Percentiles rank a stretch among this genome's conserved stretches.
Conservation (phyloP, 2,329 filamentous ascomycete species). For the Cladosporium halotolerans region DNA sequence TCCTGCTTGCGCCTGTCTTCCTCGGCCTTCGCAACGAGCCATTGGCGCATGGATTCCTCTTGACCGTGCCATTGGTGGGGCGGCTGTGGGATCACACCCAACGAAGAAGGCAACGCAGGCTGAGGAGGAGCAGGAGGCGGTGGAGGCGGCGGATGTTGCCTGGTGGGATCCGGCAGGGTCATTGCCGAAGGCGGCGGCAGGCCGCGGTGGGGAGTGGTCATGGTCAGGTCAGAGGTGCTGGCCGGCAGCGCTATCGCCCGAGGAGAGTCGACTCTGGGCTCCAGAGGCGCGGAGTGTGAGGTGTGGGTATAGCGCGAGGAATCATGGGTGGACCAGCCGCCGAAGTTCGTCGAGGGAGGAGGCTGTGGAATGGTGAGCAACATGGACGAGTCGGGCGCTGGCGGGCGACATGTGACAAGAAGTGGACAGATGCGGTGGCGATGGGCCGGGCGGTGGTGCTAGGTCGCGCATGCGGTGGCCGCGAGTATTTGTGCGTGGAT, state of each 20-base stretch:
- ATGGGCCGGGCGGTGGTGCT: slow-evolving; percentile 11
- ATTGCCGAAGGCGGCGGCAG: slow-evolving; percentile 49
- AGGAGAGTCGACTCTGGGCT: slow-evolving; percentile 34
- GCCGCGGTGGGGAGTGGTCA: slow-evolving; percentile 48
- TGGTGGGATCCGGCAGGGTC: slow-evolving; percentile 44
- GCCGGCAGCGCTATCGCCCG: slow-evolving; percentile 34
- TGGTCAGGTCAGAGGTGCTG: slow-evolving; percentile 33
- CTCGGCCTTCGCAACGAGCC: slow-evolving; percentile 45
- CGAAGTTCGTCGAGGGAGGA: slow-evolving; percentile 39
- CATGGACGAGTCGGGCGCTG: slow-evolving; percentile 29
- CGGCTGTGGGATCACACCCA: slow-evolving; percentile 31
- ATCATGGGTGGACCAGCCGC: slow-evolving; percentile 43
- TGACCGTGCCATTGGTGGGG: slow-evolving; percentile 42
- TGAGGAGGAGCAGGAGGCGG: slow-evolving; percentile 19
- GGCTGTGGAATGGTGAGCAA: slow-evolving; percentile 48
- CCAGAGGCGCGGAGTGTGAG: slow-evolving; percentile 10
- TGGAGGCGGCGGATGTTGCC: slow-evolving; percentile 27
- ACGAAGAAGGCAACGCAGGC: slow-evolving; percentile 32
- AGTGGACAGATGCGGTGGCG: slow-evolving; percentile 1
- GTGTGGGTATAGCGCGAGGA: slow-evolving; percentile 39
- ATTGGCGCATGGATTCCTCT: slow-evolving; percentile 48
- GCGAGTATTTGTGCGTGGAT: slow-evolving; percentile 1
- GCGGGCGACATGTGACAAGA: slow-evolving; percentile 19
- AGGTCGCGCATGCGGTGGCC: slow-evolving; percentile 8
- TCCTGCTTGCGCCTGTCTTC: slow-evolving; percentile 50